Conservation (phyloP, 2,329 filamentous ascomycete genomes). For the Orbilia blumenaviensis region DNA sequence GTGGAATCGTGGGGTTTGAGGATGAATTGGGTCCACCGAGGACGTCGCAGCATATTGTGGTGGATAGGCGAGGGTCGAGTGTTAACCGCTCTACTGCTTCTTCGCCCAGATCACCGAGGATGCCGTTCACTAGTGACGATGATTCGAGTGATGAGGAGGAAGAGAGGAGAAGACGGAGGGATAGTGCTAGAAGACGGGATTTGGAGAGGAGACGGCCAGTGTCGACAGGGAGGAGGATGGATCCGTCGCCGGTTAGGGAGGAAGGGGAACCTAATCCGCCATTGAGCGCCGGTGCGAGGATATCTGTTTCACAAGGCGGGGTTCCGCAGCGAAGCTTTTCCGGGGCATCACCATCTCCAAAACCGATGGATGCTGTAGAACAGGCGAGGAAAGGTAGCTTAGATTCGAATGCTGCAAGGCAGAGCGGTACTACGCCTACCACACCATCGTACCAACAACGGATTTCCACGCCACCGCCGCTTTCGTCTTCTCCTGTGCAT, state of each 20-base stretch:
- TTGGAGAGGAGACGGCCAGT: constrained; percentile 42
- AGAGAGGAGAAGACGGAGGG: constrained; percentile 30
- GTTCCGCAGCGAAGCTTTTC: constrained; percentile 48
- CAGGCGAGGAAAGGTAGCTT: constrained; percentile 49
- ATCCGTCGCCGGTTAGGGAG: constrained; percentile 48
- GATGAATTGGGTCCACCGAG: constrained; percentile 63
- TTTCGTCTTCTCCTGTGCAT: constrained; percentile 10
- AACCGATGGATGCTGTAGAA: constrained; percentile 52
- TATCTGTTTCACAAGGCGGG: constrained; percentile 11
- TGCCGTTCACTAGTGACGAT: constrained; percentile 51
- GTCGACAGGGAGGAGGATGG: constrained; percentile 35
- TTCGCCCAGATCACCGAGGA: constrained; percentile 42
- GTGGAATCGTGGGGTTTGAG: constrained; percentile 65
- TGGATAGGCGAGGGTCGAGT: constrained; percentile 59
- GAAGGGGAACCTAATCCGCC: constrained; percentile 17
- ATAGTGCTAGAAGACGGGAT: constrained; percentile 41
- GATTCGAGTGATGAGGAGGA: constrained; percentile 50
- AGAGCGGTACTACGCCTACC: constrained; percentile 14
- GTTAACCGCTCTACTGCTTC: constrained; percentile 47
- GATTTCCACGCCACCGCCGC: constrained; percentile 30
- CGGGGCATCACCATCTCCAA: constrained; percentile 33
- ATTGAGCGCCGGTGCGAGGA: neutral
- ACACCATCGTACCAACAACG: constrained; percentile 20
- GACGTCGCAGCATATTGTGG: constrained; percentile 57
- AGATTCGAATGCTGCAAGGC: constrained; percentile 45